phyloP scores from a whole-genome alignment of 2,329 filamentous ascomycete genomes.

The Xylaria sp. region DNA sequence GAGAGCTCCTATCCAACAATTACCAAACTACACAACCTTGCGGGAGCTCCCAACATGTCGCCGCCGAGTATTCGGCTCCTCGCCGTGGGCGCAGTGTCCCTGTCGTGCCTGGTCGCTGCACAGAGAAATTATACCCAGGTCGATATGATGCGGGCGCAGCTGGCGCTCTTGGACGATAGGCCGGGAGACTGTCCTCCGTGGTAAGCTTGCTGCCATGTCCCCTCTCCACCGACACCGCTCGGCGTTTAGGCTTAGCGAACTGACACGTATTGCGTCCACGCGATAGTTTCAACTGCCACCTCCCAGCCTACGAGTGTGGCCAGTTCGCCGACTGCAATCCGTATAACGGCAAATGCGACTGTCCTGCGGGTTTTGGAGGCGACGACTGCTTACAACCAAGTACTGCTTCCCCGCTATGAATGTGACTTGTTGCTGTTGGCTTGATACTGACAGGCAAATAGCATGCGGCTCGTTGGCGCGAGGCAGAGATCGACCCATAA shows the following conservation, averaged over 20 bases:
- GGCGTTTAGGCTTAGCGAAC: conserved; percentile 9
- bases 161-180: conserved; percentile 77
- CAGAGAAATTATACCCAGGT: conserved; percentile 68
- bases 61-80: conserved; percentile 39
- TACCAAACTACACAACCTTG: not conserved
- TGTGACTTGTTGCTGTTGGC: conserved; percentile 4
- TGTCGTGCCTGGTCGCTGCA: conserved; percentile 45
- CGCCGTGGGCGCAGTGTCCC: conserved; percentile 42
- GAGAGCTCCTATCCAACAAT: conserved; percentile 8
- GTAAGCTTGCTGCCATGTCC: conserved; percentile 54
- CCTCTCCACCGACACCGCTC: not conserved
- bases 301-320: conserved; percentile 89
- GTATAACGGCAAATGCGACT: conserved; percentile 91
- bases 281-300: conserved; percentile 93
- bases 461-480: conserved; percentile 89
- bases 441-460: conserved; percentile 43
- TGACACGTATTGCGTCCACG: conserved; percentile 40
- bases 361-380: conserved; percentile 90
- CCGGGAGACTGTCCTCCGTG: conserved; percentile 83
- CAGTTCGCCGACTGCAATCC: conserved; percentile 91
- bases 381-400: conserved; percentile 89
- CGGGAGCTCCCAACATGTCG: conserved; percentile 40
- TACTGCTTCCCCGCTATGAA: conserved; percentile 51
- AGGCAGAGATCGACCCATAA: conserved; percentile 79
- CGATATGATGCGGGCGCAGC: conserved; percentile 70